Base-by-base conservation (phyloP, 495 filamentous ascomycete genomes). In the Rhypophila decipiens region DNA sequence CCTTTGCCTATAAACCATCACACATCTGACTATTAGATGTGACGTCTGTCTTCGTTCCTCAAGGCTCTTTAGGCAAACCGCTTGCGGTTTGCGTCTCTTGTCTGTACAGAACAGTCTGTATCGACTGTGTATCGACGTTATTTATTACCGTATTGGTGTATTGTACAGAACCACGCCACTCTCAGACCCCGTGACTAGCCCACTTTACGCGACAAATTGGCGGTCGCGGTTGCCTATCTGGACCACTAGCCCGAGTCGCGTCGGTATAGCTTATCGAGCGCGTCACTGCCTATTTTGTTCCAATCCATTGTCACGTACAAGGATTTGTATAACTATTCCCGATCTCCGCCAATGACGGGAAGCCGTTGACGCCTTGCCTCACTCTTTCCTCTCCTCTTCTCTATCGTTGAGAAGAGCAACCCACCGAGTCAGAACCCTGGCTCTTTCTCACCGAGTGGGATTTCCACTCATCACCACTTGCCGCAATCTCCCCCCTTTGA, bases 141-240 rank as follows among this genome's bases (percentile, higher is more conserved):
- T 12, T 15, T 35, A 35, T 35, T 35, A 35, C 5, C 12, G 31
- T 12, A 15, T 2, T 35, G 17, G 31, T 35, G 31, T 35, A 2
- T 15, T 12, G 31, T 5, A 2, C 31, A 12, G 17, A 5, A 35
- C 12, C 17, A 5, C 31, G 1, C 2, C 13, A 12, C 44, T n/a
- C 17, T 37, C 23, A 13, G 21, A n/a, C 31, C 50, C 41, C 48
- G 50, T 57, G 53, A 54, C 53, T 33, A 29, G 43, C 39, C 41
- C 50, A 54, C 50, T 57, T 57, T 57, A 54, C 57, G 57, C 54
- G 54, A 53, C 35, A 22, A 7, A 1, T 22, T n/a, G n/a, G n/a
- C n/a, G 8, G 13, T 29, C 42, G 44, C 22, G 23, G 18, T 33
- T 49, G 49, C 44, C 50, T 20, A 22, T 18, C 11, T 18, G 9